These are phyloP conservation scores for Tetramitus jugosus DNA, from an alignment of 208 protist species.

Conservation along the genomic window DNA sequence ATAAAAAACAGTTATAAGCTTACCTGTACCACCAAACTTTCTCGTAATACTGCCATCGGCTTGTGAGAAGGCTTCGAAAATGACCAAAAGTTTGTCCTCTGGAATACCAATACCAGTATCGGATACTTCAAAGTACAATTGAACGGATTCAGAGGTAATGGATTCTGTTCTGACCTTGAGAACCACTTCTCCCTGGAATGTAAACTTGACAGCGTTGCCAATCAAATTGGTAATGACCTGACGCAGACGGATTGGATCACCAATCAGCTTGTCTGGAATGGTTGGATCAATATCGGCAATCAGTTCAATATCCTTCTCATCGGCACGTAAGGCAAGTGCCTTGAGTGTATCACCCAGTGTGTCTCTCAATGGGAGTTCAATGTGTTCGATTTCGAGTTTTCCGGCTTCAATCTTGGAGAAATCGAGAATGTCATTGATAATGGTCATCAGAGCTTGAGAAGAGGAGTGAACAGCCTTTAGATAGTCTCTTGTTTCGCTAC, in stretches of 20 bases:
- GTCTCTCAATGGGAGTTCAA: neutral
- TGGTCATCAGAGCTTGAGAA: neutral
- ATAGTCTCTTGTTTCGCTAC: neutral
- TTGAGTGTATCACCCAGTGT: neutral
- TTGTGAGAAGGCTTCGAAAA: constrained; percentile 34
- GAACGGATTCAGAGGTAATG: neutral
- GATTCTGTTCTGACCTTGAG: neutral
- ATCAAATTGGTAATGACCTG: constrained; percentile 35
- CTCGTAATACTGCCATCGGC: constrained; percentile 23
- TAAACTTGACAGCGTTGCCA: constrained; percentile 37
- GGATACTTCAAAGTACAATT: constrained; percentile 18
- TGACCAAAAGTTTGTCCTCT: neutral
- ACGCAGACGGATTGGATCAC: constrained; percentile 24
- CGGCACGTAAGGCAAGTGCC: neutral
- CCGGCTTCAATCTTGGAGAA: constrained; percentile 29
- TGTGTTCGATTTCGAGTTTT: constrained; percentile 7
- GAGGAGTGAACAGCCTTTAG: neutral
- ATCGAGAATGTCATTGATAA: constrained; percentile 36
- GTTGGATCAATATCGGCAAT: constrained; percentile 24
- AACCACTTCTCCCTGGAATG: constrained; percentile 3
- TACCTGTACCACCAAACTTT: neutral
- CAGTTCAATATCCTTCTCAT: constrained; percentile 14
- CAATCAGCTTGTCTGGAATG: constrained; percentile 19
- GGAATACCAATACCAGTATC: constrained; percentile 37
- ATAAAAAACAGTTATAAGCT: too few relatives aligned